Conservation (phyloP, 108 stramenopile genomes). For the Nitzschia palea region DNA sequence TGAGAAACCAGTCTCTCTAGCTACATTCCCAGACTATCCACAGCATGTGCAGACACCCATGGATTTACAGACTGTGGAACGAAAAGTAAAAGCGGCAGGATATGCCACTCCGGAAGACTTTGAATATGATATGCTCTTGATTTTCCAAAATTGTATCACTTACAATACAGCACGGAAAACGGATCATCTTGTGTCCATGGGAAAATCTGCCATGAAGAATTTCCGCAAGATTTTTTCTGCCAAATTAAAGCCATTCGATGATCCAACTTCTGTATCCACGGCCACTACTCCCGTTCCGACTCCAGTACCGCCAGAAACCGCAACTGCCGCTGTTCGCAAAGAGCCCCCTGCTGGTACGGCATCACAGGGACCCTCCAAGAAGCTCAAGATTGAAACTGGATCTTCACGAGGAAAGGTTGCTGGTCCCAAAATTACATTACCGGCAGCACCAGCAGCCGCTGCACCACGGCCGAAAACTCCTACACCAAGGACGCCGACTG, state of each 20-base stretch:
- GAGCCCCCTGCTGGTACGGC: not conserved
- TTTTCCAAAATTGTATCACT: conserved; percentile 79
- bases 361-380: conserved; percentile 30
- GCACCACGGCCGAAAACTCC: conserved; percentile 16
- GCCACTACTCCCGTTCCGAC: conserved; percentile 6
- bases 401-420: conserved; percentile 15
- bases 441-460: conserved; percentile 18
- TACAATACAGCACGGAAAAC: conserved; percentile 67
- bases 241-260: conserved; percentile 61
- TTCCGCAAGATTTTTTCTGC: conserved; percentile 63
- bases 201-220: conserved; percentile 61
- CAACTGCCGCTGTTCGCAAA: conserved; percentile 5
- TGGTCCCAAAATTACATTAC: conserved; percentile 44
- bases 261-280: conserved; percentile 25
- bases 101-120: conserved; percentile 73
- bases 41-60: conserved; percentile 64
- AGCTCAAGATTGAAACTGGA: conserved; percentile 33
- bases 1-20: conserved; percentile 72
- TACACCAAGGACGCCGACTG: conserved; percentile 8
- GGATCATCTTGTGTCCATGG: conserved; percentile 66
- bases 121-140: conserved; percentile 77
- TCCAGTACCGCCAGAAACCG: not conserved
- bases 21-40: conserved; percentile 66
- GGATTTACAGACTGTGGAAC: conserved; percentile 76
- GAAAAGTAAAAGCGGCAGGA: conserved; percentile 53